Evolutionary conservation across 768 basidiomycete species (phyloP).

Genomic region (Cubamyces sp.): DNA sequence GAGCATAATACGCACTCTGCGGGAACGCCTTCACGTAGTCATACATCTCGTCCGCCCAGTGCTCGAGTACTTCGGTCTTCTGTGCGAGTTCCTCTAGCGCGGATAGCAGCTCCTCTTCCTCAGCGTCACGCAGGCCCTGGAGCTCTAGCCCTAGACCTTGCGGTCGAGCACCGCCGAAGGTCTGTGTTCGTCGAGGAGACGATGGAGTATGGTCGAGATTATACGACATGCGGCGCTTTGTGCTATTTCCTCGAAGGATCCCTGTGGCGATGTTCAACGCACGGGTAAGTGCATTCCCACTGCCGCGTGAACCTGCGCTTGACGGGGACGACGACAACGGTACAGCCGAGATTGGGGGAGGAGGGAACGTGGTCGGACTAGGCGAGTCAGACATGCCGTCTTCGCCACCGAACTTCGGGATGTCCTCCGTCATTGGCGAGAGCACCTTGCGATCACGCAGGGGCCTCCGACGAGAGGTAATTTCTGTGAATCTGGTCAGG

Average conservation of each 20-base stretch:
- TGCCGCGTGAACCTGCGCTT: slow-evolving; percentile 57
- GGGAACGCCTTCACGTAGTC: slow-evolving; percentile 85
- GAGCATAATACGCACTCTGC: slow-evolving; percentile 59
- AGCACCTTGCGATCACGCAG: slow-evolving; percentile 58
- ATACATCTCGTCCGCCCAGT: slow-evolving; percentile 95
- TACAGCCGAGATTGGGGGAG: slow-evolving; percentile 52
- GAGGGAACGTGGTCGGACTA: slow-evolving; percentile 61
- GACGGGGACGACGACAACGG: slow-evolving; percentile 71
- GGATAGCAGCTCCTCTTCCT: slow-evolving; percentile 84
- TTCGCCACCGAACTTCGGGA: slow-evolving; percentile 37
- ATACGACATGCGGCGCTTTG: slow-evolving; percentile 42
- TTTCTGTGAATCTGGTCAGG: slow-evolving; percentile 48
- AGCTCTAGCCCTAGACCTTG: slow-evolving; percentile 38
- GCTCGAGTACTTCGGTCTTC: slow-evolving; percentile 92
- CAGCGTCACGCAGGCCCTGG: slow-evolving; percentile 55
- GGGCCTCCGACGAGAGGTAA: slow-evolving; percentile 61
- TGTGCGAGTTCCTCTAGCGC: slow-evolving; percentile 88
- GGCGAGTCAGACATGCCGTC: slow-evolving; percentile 37
- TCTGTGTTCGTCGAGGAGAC: slow-evolving; percentile 60
- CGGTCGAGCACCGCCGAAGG: slow-evolving; percentile 43
- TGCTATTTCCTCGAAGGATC: slow-evolving; percentile 71
- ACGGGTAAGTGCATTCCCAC: slow-evolving; percentile 78
- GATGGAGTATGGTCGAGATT: slow-evolving; percentile 44
- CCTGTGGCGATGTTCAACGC: slow-evolving; percentile 82
- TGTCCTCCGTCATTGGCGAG: slow-evolving; percentile 53